Base-by-base conservation (phyloP, 2,329 filamentous ascomycete genomes). In the Furcasterigmium sp. region DNA sequence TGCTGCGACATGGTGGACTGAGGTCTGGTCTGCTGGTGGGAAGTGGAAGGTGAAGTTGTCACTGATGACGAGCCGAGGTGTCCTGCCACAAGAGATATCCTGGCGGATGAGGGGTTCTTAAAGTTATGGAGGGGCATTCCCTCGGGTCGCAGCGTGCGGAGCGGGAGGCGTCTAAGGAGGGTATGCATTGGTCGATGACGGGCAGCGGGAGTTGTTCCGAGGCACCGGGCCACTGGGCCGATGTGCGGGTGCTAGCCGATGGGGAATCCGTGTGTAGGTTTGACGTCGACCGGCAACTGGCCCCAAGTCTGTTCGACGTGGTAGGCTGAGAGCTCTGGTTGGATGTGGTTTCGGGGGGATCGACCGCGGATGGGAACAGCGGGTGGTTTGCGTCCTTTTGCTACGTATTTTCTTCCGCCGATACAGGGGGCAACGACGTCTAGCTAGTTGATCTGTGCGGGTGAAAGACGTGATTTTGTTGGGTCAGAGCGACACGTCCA, bases 1-100 rank as follows among this genome's bases (percentile, higher is more conserved):
- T 84, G 80, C 46, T 71, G 73, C 53, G 79, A 82, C 80, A 84
- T 84, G 42, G 59, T 71, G 60, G 53, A 47, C 14, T 41, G 18
- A 11, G 40, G 42, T 20, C 48, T 39, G n/a, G 39, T 18, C 39
- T 41, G 39, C 13, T 32, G 14, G 29, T 13, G 41, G 21, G 21
- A 39, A 39, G 46, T 42, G 42, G 46, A 35, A 17, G 29, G 43
- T 44, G 44, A 44, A 40, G 46, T 44, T 41, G 44, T 46, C 29
- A 41, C 42, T 21, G 32, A 43, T 36, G 43, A 43, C 30, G 43
- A 40, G 28, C 42, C 37, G 23, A 51, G 43, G 42, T 51, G 48
- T 41, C 44, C 41, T 37, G 48, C 46, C 39, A 49, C 46, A 32
- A 51, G 48, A 30, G 48, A 51, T 46, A 51, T 47, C 48, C 48